Evolutionary conservation across 164 flowering plant species (phyloP).

Genomic region (Pachysandra terminalis): DNA sequence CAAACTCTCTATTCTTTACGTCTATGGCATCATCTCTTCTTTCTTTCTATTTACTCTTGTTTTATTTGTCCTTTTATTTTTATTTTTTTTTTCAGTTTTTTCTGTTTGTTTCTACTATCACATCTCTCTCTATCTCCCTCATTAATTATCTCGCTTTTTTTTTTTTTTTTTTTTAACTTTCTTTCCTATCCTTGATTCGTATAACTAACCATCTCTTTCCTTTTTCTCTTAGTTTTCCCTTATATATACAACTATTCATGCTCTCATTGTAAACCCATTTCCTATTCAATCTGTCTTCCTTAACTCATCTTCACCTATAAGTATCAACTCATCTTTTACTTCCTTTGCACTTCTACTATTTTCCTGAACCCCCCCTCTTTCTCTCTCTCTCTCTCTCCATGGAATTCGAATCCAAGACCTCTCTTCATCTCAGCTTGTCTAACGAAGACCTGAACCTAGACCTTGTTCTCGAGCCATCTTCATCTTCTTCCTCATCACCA

Average conservation of each 20-base stretch:
- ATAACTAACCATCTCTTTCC: no score
- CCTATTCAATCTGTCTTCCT: no score
- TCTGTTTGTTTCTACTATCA: not conserved
- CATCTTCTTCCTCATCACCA: slow-evolving; percentile 35
- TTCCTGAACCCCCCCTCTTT: no score
- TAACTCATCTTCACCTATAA: no score
- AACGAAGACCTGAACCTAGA: slow-evolving; percentile 39
- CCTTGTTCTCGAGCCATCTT: slow-evolving; percentile 37
- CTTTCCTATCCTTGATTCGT: not conserved
- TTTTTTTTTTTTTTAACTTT: no score
- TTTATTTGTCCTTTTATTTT: not conserved
- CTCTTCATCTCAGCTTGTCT: slow-evolving; percentile 36
- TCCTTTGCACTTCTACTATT: no score
- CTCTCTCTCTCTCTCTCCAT: slow-evolving; percentile 22
- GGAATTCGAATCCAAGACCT: slow-evolving; percentile 44
- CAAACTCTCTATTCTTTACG: slow-evolving; percentile 7
- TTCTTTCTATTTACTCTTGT: not conserved
- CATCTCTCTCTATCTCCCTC: slow-evolving; percentile 1
- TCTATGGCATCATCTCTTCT: not conserved
- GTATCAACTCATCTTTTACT: no score
- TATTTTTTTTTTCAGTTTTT: not conserved
- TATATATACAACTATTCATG: not conserved
- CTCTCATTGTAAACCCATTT: not conserved
- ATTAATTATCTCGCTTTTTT: no score
- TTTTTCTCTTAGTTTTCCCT: not conserved